phyloP scores from a whole-genome alignment of 306 rosid species.

The Phaseolus lunatus region DNA sequence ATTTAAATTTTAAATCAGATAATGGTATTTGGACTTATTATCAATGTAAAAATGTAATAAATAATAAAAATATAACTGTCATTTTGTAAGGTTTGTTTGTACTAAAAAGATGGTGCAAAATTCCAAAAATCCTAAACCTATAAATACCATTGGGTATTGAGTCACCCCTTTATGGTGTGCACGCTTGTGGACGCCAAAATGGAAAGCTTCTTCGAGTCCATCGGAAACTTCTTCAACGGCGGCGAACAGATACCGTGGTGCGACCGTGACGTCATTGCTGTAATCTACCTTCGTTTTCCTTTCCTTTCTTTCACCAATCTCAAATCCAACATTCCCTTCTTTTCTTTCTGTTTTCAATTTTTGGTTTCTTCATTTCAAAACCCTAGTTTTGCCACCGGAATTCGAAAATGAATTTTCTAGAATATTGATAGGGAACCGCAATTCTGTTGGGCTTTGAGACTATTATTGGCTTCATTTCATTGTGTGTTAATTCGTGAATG shows the following conservation, averaged over 20 bases:
- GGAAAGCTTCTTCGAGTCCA: constrained; percentile 69
- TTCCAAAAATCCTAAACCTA: constrained; percentile 12
- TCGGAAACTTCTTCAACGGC: constrained; percentile 63
- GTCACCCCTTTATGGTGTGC: background rate
- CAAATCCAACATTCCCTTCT: background rate
- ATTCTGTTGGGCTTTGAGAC: constrained; percentile 1
- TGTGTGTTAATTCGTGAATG: background rate
- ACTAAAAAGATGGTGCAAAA: background rate
- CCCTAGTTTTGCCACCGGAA: constrained; percentile 26
- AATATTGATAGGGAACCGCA: background rate
- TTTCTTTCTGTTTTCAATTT: background rate
- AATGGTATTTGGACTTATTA: too few species aligned
- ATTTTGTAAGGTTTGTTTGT: background rate
- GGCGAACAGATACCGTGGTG: constrained; percentile 96
- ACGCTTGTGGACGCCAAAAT: constrained; percentile 63
- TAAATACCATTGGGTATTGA: background rate
- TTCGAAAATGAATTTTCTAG: background rate
- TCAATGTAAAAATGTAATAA: background rate
- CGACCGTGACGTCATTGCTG: constrained; percentile 78
- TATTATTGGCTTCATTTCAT: background rate
- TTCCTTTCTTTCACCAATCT: constrained; percentile 1
- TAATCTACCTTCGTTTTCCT: constrained; percentile 41
- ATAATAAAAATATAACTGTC: background rate
- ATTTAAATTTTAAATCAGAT: too few species aligned
- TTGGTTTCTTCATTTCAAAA: constrained; percentile 11